A percentile compares a stretch with the other conserved stretches of the same genome.
Conservation (phyloP, 495 filamentous ascomycete genomes). For the Aspergillus avenaceus region DNA sequence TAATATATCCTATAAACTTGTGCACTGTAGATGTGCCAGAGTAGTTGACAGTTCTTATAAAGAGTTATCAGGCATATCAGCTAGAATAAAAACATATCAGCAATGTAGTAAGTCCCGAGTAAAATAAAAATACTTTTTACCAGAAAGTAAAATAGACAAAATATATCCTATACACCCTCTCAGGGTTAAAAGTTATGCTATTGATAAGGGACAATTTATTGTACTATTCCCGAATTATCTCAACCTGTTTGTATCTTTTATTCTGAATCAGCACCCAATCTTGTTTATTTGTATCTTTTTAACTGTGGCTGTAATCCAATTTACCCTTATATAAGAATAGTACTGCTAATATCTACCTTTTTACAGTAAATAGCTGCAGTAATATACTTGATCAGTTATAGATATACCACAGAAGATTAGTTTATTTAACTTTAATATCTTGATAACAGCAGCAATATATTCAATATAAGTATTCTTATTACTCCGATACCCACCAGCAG, state of each 20-base stretch:
- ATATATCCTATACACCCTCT: conserved; percentile 37
- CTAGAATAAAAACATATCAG: background rate
- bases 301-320: no score
- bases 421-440: conserved; percentile 24
- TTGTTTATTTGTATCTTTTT: no score
- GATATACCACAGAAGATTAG: conserved; percentile 38
- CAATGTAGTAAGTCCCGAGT: no score
- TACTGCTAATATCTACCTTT: conserved; percentile 34
- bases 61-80: conserved; percentile 35
- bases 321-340: conserved; percentile 34
- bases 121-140: no score
- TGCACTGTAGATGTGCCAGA: conserved; percentile 37
- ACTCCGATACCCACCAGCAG: no score
- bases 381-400: conserved; percentile 41
- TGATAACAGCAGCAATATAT: conserved; percentile 18
- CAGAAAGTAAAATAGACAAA: no score
- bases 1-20: conserved; percentile 43
- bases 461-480: no score
- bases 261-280: no score
- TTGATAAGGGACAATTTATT: conserved; percentile 27
- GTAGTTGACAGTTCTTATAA: conserved; percentile 29
- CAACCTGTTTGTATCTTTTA: conserved; percentile 19
- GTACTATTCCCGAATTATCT: conserved; percentile 16
- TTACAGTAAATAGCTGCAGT: conserved; percentile 31
- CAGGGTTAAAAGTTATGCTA: conserved; percentile 33